Base-by-base conservation (phyloP, 441 rosid genomes). In the Dalechampia spathulata region DNA sequence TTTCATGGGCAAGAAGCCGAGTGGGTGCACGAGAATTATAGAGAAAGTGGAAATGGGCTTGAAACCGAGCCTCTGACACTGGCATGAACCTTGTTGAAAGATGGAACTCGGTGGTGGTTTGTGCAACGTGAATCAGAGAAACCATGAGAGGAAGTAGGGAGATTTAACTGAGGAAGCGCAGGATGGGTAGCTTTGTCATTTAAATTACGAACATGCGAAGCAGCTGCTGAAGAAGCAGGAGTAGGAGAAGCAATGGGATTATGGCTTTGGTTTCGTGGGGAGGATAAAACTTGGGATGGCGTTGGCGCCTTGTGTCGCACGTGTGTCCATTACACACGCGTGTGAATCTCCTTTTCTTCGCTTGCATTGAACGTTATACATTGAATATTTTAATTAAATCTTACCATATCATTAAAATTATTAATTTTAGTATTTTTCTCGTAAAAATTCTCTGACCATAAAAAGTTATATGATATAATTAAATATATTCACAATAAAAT, bases 41-140 rank as follows among this genome's bases (percentile, higher is more conserved):
- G 50, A 78, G 65, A 10, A 65, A 57, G 56, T 49, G 56, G 16
- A 44, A 62, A 20, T 56, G 61, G 46, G 72, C 73, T 62, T 66
- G 59, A 43, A 68, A 65, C 46, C 64, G 58, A 65, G 73, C 60
- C 62, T 77, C 78, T 49, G 59, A 61, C 59, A 78, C 65, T 49
- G 77, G 82, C 96, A 85, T 83, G 63, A 66, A 56, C 54, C 23
- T 55, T 2, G 17, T 47, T 57, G 50, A 8, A 0, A 32, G 59
- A 26, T 26, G 49, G 50, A 60, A 73, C 37, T 86, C 77, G 61
- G 75, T 27, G 64, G 58, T 16, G 59, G 43, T n/a, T n/a, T 19
- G 60, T 12, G 60, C 66, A 55, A 52, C 32, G 15, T 17, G 58
- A 43, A 57, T 70, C n/a, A 60, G 54, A 50, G 50, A 62, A 58